Base-by-base conservation (phyloP, 2,329 filamentous ascomycete genomes). In the Fonsecaea monophora region DNA sequence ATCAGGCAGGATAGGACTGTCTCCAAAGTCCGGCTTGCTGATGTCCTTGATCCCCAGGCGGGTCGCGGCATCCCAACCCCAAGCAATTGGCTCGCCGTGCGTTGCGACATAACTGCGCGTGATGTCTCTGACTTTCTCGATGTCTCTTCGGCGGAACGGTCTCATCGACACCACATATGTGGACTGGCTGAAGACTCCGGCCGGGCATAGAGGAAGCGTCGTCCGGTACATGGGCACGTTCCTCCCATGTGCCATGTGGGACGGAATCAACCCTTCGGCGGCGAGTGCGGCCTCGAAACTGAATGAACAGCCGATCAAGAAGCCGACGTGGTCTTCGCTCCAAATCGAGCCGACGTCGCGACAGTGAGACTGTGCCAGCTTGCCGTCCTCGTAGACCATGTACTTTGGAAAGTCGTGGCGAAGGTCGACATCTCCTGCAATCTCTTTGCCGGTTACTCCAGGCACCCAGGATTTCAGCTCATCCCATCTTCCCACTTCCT, bases 111-210 rank as follows among this genome's bases (percentile, higher is more conserved):
- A 90, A 8, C 77, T 77, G 13, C 85, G 77, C 0, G 87, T 89
- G 35, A 89, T 82, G 3, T 79, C 76, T 12, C 87, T 78, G 0
- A 90, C 85, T 13, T 62, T 74, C 30, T 84, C 81, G 3, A 90
- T 74, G 6, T 87, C 82, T 2, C 77, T 72, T 0, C 68, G 71
- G 30, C 73, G 78, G 74, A 89, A 90, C 1, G 85, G 82, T 48
- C 88, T 79, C 88, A 90, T 90, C 0, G 85, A 89, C 0, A 90
- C 87, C 3, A 90, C 85, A 66, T 83, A 86, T 0, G 82, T 85
- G 0, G 78, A 79, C 0, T 78, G 79, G 0, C 79, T 82, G 73
- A 90, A 90, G 9, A 86, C 81, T 0, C 87, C 87, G 0, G 87
- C 82, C 0, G 87, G 83, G 40, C 81, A 82, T 0, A 90, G 78